Conservation (phyloP, 257 asterid genomes). For the Salvia splendens region DNA sequence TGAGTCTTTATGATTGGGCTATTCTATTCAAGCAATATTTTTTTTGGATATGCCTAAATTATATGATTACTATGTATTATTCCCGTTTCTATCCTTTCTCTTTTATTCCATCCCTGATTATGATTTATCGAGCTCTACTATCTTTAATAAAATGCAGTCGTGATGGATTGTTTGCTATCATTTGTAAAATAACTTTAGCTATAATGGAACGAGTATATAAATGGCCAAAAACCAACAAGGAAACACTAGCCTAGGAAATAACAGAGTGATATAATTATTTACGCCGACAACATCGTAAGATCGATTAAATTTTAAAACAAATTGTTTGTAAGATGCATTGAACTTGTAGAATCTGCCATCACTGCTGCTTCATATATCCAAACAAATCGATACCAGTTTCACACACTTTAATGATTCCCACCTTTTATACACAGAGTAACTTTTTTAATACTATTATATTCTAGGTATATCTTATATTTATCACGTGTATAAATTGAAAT, state of each 20-base stretch:
- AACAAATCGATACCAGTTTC: background rate
- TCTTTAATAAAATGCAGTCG: too few species aligned
- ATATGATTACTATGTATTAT: too few species aligned
- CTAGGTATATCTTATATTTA: background rate
- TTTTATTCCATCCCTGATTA: too few species aligned
- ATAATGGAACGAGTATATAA: too few species aligned
- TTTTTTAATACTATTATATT: background rate
- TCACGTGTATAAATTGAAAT: background rate
- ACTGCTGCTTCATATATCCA: background rate
- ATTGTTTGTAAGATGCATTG: slow-evolving; percentile 24
- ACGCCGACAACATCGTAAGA: background rate
- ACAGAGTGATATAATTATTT: slow-evolving; percentile 16
- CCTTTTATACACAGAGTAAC: background rate
- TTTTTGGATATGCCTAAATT: too few species aligned
- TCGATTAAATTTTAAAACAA: too few species aligned
- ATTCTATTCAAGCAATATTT: too few species aligned
- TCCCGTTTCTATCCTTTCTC: too few species aligned
- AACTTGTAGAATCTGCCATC: background rate
- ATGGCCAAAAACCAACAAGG: slow-evolving; percentile 20
- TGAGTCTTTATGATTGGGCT: too few species aligned
- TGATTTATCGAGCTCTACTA: too few species aligned
- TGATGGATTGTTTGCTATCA: too few species aligned
- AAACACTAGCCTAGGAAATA: slow-evolving; percentile 8
- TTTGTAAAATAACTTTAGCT: too few species aligned
- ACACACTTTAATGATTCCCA: slow-evolving; percentile 14